Base-by-base conservation (phyloP, 805 yeast species). In the Cephaloascus albidus region DNA sequence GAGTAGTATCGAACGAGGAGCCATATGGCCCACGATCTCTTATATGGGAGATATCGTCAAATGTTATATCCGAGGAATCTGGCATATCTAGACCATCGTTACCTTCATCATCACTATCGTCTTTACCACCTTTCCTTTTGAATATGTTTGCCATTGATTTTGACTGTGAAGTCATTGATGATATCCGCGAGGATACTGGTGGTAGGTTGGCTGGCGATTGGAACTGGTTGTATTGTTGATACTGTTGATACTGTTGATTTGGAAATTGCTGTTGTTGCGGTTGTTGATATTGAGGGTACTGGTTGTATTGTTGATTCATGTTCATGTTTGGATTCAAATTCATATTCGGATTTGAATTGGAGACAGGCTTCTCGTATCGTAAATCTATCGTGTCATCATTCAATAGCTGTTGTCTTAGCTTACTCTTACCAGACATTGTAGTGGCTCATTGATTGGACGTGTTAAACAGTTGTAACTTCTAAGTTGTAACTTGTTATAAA, bases 1-100 rank as follows among this genome's bases (percentile, higher is more conserved):
- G 89, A 0, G 86, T 70, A 0, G 89, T 70, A 45, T 81, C 86
- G 40, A 64, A 55, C 26, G 51, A 46, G 14, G 33, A 53, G 3
- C 81, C 81, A 51, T 81, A 81, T 26, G 85, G 74, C 4, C 85
- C 85, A 32, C 82, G 69, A 46, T 80, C 85, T 38, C 81, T 63
- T 2, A 80, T 58, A 37, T 79, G 80, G 18, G 77, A 62, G 8
- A 85, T 61, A 49, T 84, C 89, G 45, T 74, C 76, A 45, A 81
- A 79, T 0, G 86, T 73, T 45, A 81, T 59, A 19, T 57, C 55
- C 5, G 62, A 55, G 2, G 62, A 65, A 16, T 61, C 58, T 3
- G 65, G 54, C 28, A 61, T 42, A 28, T 59, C 60, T 35, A 52
- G 57, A 20, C 61, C 49, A 41, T 63, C 69, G 1, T 59, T 63